Conservation (phyloP, 345 rosid genomes). For the Litchi chinensis region DNA sequence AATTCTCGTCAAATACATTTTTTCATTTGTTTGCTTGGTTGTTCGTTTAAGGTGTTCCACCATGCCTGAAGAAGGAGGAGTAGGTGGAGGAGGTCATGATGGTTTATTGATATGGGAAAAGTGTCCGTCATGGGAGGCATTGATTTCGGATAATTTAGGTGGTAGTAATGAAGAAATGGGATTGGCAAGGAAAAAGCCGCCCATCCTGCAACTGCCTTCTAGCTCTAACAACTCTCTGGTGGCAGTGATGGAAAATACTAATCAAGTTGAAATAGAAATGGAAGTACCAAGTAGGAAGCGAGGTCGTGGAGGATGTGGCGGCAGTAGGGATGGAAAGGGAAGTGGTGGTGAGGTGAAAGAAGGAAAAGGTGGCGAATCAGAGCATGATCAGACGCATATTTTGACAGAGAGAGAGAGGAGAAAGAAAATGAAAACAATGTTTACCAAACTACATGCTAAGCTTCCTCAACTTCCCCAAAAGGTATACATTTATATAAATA, state of each 20-base stretch:
- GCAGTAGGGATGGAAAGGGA: background rate
- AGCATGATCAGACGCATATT: conserved; percentile 62
- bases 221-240: conserved; percentile 2
- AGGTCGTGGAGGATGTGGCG: background rate
- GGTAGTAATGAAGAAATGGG: conserved; percentile 13
- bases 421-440: conserved; percentile 82
- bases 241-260: background rate
- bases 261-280: background rate
- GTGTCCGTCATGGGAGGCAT: conserved; percentile 35
- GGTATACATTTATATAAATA: conserved; percentile 37
- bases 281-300: background rate
- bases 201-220: background rate
- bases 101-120: conserved; percentile 33
- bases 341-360: conserved; percentile 22
- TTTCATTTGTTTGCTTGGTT: background rate
- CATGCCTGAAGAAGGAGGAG: too few relatives aligned
- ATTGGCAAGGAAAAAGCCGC: background rate
- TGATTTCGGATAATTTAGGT: conserved; percentile 39
- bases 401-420: conserved; percentile 84
- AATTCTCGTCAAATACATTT: background rate
- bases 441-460: conserved; percentile 63
- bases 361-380: conserved; percentile 30
- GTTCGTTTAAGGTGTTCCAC: background rate
- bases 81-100: background rate
- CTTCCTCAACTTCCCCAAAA: conserved; percentile 80